These are phyloP conservation scores for Micractinium sp. DNA, from an alignment of 139 green algal genomes.

Conservation along the genomic window DNA sequence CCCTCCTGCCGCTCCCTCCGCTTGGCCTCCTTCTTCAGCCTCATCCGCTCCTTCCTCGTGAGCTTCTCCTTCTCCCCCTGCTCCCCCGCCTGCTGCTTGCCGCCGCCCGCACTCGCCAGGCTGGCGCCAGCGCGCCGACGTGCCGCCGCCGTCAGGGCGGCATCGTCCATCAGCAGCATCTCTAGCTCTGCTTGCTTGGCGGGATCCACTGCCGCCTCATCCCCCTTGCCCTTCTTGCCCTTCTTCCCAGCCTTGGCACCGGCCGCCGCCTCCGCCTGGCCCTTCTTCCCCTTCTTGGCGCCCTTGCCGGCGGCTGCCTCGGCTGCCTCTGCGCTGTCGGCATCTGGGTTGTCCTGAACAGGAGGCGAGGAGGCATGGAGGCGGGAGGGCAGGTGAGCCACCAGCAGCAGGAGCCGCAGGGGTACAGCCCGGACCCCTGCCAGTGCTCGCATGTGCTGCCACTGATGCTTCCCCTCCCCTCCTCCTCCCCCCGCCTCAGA, in stretches of 20 bases:
- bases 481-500: too few relatives aligned
- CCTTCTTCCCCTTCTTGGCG: conserved; percentile 2
- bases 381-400: too few relatives aligned
- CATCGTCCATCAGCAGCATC: conserved; percentile 94
- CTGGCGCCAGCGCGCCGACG: neutral
- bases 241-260: neutral
- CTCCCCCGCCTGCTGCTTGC: neutral
- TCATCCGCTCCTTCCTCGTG: conserved; percentile 51
- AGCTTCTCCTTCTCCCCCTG: conserved; percentile 42
- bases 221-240: conserved; percentile 38
- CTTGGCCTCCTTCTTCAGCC: conserved; percentile 47
- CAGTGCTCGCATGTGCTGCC: too few relatives aligned
- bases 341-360: conserved; percentile 32
- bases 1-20: conserved; percentile 42
- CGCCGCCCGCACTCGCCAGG: neutral
- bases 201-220: conserved; percentile 11
- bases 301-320: conserved; percentile 19
- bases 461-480: too few relatives aligned
- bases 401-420: too few relatives aligned
- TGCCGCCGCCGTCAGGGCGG: conserved; percentile 51
- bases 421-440: too few relatives aligned
- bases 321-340: neutral
- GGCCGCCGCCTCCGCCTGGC: conserved; percentile 19
- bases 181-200: conserved; percentile 84
- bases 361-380: neutral